These are phyloP conservation scores for Themeda triandra DNA, from an alignment of 176 grass and related monocot species.

Conservation along the genomic window DNA sequence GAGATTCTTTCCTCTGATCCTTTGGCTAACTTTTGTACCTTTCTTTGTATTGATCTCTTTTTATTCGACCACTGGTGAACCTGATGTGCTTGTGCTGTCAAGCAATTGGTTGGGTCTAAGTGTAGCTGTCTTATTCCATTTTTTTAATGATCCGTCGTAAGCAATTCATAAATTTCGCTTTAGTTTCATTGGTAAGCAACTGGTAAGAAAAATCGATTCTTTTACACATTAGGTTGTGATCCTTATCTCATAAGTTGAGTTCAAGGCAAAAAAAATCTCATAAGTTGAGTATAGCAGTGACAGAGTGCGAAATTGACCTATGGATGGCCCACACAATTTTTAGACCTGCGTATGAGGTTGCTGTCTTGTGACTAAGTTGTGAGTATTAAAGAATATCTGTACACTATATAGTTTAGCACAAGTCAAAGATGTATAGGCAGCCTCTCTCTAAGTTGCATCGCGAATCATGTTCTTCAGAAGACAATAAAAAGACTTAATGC, in stretches of 20 bases:
- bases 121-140: conserved; percentile 29
- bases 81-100: conserved; percentile 12
- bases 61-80: conserved; percentile 4
- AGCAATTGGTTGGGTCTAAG: conserved; percentile 4
- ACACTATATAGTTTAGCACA: conserved; percentile 8
- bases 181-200: conserved; percentile 17
- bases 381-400: conserved; percentile 6
- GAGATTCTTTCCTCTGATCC: conserved; percentile 33
- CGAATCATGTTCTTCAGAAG: conserved; percentile 26
- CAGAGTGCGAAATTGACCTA: neutral
- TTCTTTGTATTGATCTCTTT: conserved; percentile 26
- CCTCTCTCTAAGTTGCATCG: conserved; percentile 17
- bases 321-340: neutral
- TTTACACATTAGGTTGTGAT: neutral
- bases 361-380: neutral
- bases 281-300: conserved; percentile 24
- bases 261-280: too few species aligned
- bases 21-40: conserved; percentile 26
- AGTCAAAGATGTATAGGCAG: conserved; percentile 23
- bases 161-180: conserved; percentile 11
- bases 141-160: neutral
- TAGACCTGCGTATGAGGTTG: neutral
- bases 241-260: conserved; percentile 18
- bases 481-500: conserved; percentile 21
- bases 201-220: neutral